These are phyloP conservation scores for Fusarium sp. DNA, from an alignment of 2,329 filamentous ascomycete genomes.

Conservation along the genomic window DNA sequence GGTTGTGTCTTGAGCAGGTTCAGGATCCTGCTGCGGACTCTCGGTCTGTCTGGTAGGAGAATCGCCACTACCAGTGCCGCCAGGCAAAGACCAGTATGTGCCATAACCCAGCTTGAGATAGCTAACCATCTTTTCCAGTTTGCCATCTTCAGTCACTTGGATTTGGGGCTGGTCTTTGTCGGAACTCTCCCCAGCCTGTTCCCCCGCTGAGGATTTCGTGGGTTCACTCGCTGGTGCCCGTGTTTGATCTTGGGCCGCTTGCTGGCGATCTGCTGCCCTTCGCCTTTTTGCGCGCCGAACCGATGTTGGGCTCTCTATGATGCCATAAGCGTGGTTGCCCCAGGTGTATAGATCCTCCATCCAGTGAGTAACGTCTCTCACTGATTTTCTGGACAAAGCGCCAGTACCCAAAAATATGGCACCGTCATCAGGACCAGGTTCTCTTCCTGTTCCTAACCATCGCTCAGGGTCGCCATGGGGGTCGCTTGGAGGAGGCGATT, in stretches of 20 bases:
- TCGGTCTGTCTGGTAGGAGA: constrained; percentile 25
- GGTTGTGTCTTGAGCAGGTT: constrained; percentile 8
- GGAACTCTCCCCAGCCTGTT: background rate
- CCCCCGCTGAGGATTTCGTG: background rate
- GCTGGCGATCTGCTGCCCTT: constrained; percentile 40
- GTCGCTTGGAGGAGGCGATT: constrained; percentile 36
- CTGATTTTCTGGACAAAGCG: constrained; percentile 73
- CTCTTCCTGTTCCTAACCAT: constrained; percentile 80
- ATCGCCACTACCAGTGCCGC: constrained; percentile 29
- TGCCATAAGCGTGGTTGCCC: constrained; percentile 85
- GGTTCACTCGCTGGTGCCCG: background rate
- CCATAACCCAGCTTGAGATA: constrained; percentile 75
- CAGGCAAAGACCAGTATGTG: constrained; percentile 68
- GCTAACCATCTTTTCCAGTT: constrained; percentile 66
- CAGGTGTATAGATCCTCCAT: constrained; percentile 87
- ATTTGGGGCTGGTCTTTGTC: constrained; percentile 29
- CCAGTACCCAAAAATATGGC: constrained; percentile 87
- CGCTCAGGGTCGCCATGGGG: constrained; percentile 39
- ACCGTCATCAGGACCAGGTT: constrained; percentile 79
- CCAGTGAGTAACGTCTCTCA: constrained; percentile 83
- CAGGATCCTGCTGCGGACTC: constrained; percentile 19
- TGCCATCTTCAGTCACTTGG: constrained; percentile 45
- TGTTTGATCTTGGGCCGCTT: background rate
- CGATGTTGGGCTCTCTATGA: constrained; percentile 80
- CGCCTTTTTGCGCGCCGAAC: constrained; percentile 61